Evolutionary conservation across 768 basidiomycete species (phyloP), one percentile per base, ranked within the genome.

Genomic region (Galerina sulciceps): DNA sequence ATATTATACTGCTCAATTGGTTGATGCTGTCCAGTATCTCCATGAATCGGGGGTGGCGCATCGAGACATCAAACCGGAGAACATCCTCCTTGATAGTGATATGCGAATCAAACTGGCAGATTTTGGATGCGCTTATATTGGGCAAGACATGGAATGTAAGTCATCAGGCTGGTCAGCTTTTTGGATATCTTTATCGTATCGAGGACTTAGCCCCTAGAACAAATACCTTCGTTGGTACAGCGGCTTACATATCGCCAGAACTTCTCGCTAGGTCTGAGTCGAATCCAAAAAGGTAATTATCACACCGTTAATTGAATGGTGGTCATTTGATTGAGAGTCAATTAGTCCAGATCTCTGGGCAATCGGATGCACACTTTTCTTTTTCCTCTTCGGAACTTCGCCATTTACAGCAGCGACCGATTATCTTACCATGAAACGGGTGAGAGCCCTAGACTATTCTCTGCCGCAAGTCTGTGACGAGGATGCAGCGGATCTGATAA

Each of bases 61-160:
- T 69, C 89, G 96, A 80, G 90, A 93, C 69, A 79, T 93, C 34
- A 92, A 93, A 70, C 91, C 91, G 10, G 91, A 91, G 73, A 98
- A 98, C 70, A 80, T 99, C 31, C 80, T 99, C 9, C 80, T 99
- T n/a, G 94, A 96, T 65, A 83, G 83, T 36, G 83, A 87, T 14
- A 91, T 89, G 75, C 87, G 94, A 53, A 86, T 97, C 69, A 96
- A 94, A 73, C 84, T 99, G n/a, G 93, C 94, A 14, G 97, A 99
- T 72, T 99, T 99, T 73, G 97, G 97, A 6, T 96, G 94, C 4
- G 94, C 94, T 17, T 91, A 91, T 74, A 77, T 91, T 60, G 67
- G 64, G n/a, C 75, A 88, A 35, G 85, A 88, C 59, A 69, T 80
- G 18, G 79, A 76, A 51, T 73, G 87, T 87, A 55, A 67, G 85